phyloP scores from a whole-genome alignment of 208 protist species.

The Leishmania tropica region DNA sequence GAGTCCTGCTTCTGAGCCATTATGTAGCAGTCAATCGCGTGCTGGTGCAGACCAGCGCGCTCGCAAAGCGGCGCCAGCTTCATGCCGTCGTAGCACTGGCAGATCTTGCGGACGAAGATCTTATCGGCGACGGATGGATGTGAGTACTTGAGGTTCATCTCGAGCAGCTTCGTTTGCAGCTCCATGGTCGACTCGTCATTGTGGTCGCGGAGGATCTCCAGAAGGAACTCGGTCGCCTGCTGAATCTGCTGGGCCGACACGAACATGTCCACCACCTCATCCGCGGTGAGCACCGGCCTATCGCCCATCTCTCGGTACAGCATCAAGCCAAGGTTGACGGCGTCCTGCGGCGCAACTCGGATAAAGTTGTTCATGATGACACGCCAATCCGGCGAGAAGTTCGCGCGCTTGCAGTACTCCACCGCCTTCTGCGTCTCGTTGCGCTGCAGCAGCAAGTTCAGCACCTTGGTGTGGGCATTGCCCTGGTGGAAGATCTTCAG shows the following conservation, averaged over 20 bases:
- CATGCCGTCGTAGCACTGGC: conserved; percentile 97
- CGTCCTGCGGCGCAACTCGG: conserved; percentile 91
- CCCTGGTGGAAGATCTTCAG: conserved; percentile 98
- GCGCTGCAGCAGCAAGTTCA: conserved; percentile 93
- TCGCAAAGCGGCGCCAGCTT: conserved; percentile 98
- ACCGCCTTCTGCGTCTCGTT: conserved; percentile 98
- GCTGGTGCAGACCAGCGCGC: conserved; percentile 96
- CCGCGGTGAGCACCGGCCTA: conserved; percentile 76
- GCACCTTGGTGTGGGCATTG: conserved; percentile 94
- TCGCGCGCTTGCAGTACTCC: conserved; percentile 97
- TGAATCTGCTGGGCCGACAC: conserved; percentile 95
- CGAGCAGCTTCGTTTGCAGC: conserved; percentile 99
- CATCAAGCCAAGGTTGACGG: conserved; percentile 92
- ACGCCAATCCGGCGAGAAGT: conserved; percentile 97
- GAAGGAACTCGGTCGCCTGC: conserved; percentile 97
- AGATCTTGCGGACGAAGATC: conserved; percentile 97
- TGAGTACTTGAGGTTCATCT: conserved; percentile 99
- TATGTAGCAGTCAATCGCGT: conserved; percentile 99
- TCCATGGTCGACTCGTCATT: conserved; percentile 89
- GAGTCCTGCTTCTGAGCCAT: conserved; percentile 79
- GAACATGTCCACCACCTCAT: conserved; percentile 97
- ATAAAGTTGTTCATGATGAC: conserved; percentile 94
- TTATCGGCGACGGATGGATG: conserved; percentile 98
- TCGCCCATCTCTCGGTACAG: conserved; percentile 87
- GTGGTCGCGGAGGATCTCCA: conserved; percentile 96